These are phyloP conservation scores for Thalia dealbata DNA, from an alignment of 176 grass and related monocot genomes.

Conservation along the genomic window DNA sequence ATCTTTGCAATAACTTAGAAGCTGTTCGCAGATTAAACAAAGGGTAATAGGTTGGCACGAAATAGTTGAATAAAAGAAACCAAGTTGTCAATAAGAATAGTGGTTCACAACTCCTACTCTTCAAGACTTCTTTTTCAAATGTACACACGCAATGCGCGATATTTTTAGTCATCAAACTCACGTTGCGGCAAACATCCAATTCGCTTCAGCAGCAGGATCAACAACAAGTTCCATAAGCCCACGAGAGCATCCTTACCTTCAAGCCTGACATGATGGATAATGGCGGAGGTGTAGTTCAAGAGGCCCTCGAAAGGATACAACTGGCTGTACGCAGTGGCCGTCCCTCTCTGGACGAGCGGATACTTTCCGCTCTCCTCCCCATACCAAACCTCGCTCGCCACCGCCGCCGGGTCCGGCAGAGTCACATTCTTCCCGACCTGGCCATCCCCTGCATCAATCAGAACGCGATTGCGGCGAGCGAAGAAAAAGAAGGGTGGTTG, in stretches of 20 bases:
- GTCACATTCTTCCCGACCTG: constrained; percentile 31
- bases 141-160: too few relatives aligned
- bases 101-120: too few relatives aligned
- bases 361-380: constrained; percentile 32
- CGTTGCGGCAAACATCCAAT: too few relatives aligned
- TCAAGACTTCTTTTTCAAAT: too few relatives aligned
- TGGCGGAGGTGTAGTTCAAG: constrained; percentile 76
- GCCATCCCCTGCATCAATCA: constrained; percentile 24
- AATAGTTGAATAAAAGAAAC: too few relatives aligned
- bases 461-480: background rate
- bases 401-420: constrained; percentile 46
- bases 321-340: constrained; percentile 73
- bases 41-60: too few relatives aligned
- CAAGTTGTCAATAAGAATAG: too few relatives aligned
- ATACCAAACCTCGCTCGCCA: constrained; percentile 65
- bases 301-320: constrained; percentile 73
- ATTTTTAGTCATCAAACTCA: too few relatives aligned
- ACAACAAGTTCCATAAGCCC: background rate
- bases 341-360: constrained; percentile 29
- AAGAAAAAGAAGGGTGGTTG: background rate
- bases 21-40: too few relatives aligned
- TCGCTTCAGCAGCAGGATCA: background rate
- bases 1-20: background rate
- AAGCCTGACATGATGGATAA: constrained; percentile 76
- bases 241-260: constrained; percentile 6